These are phyloP conservation scores for Ogataea zsoltii DNA, from an alignment of 805 yeast species.

Conservation along the genomic window DNA sequence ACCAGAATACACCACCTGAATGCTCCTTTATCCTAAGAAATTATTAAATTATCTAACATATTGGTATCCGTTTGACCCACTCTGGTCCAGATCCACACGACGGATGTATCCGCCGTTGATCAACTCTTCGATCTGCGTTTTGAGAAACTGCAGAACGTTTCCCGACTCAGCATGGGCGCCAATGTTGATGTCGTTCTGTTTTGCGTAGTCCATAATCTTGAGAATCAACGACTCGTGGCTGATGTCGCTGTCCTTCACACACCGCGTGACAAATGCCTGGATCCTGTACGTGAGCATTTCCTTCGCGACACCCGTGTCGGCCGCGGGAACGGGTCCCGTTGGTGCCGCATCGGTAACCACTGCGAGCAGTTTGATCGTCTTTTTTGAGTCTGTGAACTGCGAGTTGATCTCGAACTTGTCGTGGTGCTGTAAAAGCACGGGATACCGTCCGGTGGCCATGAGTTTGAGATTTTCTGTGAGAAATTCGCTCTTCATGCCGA, in stretches of 20 bases:
- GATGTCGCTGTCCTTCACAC: conserved; percentile 36
- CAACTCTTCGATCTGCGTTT: conserved; percentile 37
- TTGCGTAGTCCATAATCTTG: conserved; percentile 26
- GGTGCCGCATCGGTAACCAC: conserved; percentile 8
- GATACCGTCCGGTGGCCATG: conserved; percentile 35
- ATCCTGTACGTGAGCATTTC: conserved; percentile 16
- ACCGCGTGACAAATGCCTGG: conserved; percentile 19
- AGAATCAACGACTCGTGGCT: conserved; percentile 34
- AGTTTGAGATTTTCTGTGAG: conserved; percentile 34
- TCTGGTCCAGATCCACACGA: conserved; percentile 24
- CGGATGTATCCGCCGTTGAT: conserved; percentile 37
- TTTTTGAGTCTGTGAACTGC: conserved; percentile 9
- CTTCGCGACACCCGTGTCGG: not conserved
- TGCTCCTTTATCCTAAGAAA: too few species aligned
- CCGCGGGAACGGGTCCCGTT: not conserved
- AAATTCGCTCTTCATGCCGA: conserved; percentile 38
- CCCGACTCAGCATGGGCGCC: not conserved
- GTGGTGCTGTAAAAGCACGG: conserved; percentile 20
- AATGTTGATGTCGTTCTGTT: conserved; percentile 5
- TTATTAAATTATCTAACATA: not conserved
- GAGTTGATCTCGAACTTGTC: conserved; percentile 15
- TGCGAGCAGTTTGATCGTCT: conserved; percentile 11
- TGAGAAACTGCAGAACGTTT: conserved; percentile 19
- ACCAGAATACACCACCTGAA: too few species aligned
- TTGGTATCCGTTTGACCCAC: conserved; percentile 14